Evolutionary conservation across 768 basidiomycete genomes (phyloP), one percentile per base, ranked within the genome.

Genomic region (Kwoniella bestiolae): DNA sequence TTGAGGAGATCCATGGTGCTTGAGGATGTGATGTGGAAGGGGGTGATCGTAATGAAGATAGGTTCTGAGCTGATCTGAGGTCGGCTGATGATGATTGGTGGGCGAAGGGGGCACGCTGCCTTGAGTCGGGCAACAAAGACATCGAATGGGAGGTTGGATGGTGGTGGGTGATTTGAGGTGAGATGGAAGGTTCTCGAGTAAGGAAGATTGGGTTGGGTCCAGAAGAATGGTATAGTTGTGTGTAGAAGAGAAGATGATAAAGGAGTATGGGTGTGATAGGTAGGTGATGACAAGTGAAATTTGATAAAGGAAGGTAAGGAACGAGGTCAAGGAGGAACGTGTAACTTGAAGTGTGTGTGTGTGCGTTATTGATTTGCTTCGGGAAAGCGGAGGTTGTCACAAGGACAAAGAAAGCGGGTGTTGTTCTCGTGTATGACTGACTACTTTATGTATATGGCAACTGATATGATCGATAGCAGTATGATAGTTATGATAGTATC

Each of bases 101-200:
- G n/a, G 74, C 61, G 63, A 78, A 78, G 18, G 76, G 70, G 23
- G 76, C 74, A 23, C 76, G 60, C 29, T 75, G 74, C 18, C 76
- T 66, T 4, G 69, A 69, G 47, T 76, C 75, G 29, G 68, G 64
- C 66, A 75, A 64, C n/a, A 59, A 25, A 46, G 62, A 45, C 62
- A 63, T 63, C 46, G 62, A 60, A 46, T 60, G 28, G 49, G 49
- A 11, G 44, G 25, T 12, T 34, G 46, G 7, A 14, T n/a, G 1
- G 47, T 26, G 31, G 21, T 14, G 18, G 18, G 38, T 38, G 38
- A 18, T 3, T 41, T 41, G 12, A 41, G 38, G 38, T 41, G 38
- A 41, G 12, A 16, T 11, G 12, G 38, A 41, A 2, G 5, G 12
- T 16, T 16, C 18, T 41, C 18, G 38, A 41, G 18, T 14, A 11